These are phyloP conservation scores for Adansonia digitata DNA, from an alignment of 345 rosid species.

Conservation along the genomic window DNA sequence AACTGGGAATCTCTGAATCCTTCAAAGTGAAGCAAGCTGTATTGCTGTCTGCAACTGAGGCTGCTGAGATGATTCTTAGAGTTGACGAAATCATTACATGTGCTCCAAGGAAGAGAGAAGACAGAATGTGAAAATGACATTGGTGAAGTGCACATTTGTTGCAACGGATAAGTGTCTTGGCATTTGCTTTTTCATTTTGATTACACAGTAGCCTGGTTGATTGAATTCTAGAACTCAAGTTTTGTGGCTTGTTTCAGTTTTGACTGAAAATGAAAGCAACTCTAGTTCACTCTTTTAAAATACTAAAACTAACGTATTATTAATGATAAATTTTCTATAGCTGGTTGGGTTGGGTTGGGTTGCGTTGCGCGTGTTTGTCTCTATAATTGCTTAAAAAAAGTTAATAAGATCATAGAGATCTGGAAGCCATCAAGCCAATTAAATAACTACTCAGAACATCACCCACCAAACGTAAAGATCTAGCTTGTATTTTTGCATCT, in stretches of 20 bases:
- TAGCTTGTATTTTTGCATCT: not conserved
- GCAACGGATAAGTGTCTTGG: not conserved
- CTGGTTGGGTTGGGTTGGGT: no score
- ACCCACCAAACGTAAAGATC: not conserved
- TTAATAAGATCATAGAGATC: not conserved
- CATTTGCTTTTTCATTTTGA: not conserved
- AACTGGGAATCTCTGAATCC: constrained; percentile 79
- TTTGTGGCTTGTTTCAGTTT: constrained; percentile 8
- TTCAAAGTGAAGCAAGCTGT: constrained; percentile 97
- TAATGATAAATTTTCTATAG: not conserved
- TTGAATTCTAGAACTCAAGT: constrained; percentile 8
- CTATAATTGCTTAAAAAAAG: not conserved
- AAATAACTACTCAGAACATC: not conserved
- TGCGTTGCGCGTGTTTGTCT: not conserved
- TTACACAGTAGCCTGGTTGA: not conserved
- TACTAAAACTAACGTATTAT: not conserved
- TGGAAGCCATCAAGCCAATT: not conserved
- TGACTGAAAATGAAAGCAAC: not conserved
- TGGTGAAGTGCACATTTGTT: not conserved
- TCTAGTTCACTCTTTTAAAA: not conserved
- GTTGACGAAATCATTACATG: constrained; percentile 79
- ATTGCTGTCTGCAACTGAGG: constrained; percentile 93
- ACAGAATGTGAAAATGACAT: constrained; percentile 50
- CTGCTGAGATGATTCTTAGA: constrained; percentile 83
- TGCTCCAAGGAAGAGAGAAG: constrained; percentile 79